Evolutionary conservation across 805 yeast genomes (phyloP).

Genomic region (Candida vaughaniae): DNA sequence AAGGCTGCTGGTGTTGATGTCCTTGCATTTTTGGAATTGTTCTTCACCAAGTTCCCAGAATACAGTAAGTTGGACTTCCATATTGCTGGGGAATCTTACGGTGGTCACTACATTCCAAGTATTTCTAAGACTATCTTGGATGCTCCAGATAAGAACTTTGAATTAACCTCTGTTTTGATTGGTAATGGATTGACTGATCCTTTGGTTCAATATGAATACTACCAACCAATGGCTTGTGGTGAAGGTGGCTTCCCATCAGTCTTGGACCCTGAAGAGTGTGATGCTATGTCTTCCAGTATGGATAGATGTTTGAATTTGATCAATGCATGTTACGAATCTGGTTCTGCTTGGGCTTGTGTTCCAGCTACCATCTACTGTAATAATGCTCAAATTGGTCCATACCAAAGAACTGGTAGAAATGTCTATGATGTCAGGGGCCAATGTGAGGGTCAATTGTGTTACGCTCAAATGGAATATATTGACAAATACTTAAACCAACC

Average conservation of each 20-base stretch:
- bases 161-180: constrained; percentile 76
- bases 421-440: constrained; percentile 83
- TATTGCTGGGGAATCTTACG: constrained; percentile 46
- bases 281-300: constrained; percentile 55
- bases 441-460: constrained; percentile 79
- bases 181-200: constrained; percentile 95
- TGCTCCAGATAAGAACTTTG: constrained; percentile 40
- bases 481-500: constrained; percentile 76
- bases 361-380: constrained; percentile 92
- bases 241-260: constrained; percentile 80
- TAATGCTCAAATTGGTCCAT: constrained; percentile 77
- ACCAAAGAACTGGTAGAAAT: constrained; percentile 81
- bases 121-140: constrained; percentile 43
- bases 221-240: constrained; percentile 95
- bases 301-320: constrained; percentile 78
- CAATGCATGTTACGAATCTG: constrained; percentile 72
- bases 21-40: constrained; percentile 36
- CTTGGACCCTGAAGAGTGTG: constrained; percentile 66
- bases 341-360: constrained; percentile 79
- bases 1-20: constrained; percentile 36
- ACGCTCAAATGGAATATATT: constrained; percentile 72
- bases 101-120: constrained; percentile 49
- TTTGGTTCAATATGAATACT: constrained; percentile 70
- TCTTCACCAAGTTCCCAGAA: constrained; percentile 37
- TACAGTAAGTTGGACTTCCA: constrained; percentile 28